Percentiles rank a stretch among this genome's conserved stretches.
Conservation (phyloP, 345 rosid species). For the Clarkia xantiana region DNA sequence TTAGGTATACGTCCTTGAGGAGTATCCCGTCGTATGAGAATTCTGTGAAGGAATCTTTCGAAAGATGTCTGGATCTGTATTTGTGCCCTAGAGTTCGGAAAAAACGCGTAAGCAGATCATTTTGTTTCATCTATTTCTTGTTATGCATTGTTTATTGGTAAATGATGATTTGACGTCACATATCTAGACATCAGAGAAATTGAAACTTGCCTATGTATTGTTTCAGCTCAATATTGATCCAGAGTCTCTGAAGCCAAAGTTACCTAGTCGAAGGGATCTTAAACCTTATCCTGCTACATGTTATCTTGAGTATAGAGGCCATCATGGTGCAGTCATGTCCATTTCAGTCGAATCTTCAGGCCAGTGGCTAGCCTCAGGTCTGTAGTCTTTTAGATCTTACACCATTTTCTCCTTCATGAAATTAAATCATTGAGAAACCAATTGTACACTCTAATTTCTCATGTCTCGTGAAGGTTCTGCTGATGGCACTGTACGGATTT, state of each 20-base stretch:
- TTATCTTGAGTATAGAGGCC: conserved; percentile 90
- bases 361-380: conserved; percentile 91
- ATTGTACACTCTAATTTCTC: conserved; percentile 11
- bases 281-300: conserved; percentile 65
- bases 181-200: neutral
- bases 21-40: conserved; percentile 77
- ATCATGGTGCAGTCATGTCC: conserved; percentile 61
- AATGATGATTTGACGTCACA: neutral
- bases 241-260: conserved; percentile 79
- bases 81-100: conserved; percentile 86
- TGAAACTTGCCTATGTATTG: conserved; percentile 4
- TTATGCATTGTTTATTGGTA: neutral
- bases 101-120: conserved; percentile 55
- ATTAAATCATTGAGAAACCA: neutral
- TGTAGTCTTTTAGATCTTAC: conserved; percentile 4
- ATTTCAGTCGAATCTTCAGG: conserved; percentile 66
- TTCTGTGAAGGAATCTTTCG: conserved; percentile 76
- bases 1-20: conserved; percentile 63
- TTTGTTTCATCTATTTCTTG: neutral
- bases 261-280: conserved; percentile 83
- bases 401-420: neutral
- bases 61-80: conserved; percentile 89
- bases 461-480: conserved; percentile 32
- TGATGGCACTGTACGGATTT: conserved; percentile 64
- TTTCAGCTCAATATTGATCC: conserved; percentile 84